Evolutionary conservation across 202 grass and related monocot species (phyloP).

Genomic region (Saccharum hybrid): DNA sequence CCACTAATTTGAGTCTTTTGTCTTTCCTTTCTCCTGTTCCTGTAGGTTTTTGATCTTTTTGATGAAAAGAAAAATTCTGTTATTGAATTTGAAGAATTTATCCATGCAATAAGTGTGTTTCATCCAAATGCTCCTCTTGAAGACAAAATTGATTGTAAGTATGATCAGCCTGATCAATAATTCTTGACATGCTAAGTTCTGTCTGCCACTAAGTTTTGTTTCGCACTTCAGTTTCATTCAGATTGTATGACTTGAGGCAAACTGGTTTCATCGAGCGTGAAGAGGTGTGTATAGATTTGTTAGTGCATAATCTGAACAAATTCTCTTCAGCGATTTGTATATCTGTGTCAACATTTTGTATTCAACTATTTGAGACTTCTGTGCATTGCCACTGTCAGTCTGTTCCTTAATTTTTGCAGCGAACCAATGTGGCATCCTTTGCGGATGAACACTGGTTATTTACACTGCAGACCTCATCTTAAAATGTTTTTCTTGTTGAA

Average conservation of each 20-base stretch:
- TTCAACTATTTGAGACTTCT: neutral
- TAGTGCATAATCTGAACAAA: neutral
- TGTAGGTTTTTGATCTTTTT: conserved; percentile 68
- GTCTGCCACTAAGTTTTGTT: neutral
- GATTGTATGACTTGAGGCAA: conserved; percentile 71
- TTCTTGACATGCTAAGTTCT: conserved; percentile 10
- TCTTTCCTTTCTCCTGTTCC: neutral
- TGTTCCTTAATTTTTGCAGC: neutral
- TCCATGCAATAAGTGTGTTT: conserved; percentile 58
- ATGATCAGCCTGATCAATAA: neutral
- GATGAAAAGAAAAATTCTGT: conserved; percentile 68
- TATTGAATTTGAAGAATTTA: conserved; percentile 74
- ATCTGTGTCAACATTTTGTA: neutral
- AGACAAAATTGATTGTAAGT: conserved; percentile 76
- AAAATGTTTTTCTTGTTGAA: neutral
- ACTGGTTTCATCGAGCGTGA: conserved; percentile 71
- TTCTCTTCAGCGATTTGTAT: neutral
- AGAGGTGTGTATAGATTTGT: conserved; percentile 51
- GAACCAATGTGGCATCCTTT: neutral
- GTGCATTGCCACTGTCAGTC: neutral
- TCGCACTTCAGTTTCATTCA: conserved; percentile 58
- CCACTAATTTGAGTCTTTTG: conserved; percentile 16
- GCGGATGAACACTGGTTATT: too few relatives aligned
- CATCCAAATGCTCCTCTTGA: conserved; percentile 65
- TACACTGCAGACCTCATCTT: neutral